phyloP scores from a whole-genome alignment of 345 rosid species.

The Arabis alpina region DNA sequence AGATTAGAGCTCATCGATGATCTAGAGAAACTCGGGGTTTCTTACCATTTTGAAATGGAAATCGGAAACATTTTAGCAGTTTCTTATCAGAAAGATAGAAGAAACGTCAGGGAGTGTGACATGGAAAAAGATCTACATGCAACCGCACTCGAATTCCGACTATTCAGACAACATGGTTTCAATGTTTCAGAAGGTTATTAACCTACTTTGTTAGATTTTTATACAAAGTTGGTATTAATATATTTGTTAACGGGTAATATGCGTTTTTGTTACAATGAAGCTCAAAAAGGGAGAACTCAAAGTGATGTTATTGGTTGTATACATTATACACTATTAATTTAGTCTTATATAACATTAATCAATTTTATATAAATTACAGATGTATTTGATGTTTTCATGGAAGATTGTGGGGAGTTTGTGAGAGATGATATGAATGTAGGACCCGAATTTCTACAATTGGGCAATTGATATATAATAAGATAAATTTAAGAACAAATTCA shows the following conservation, averaged over 20 bases:
- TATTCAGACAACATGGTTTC: slow-evolving; percentile 46
- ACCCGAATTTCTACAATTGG: no score
- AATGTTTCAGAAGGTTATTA: slow-evolving; percentile 38
- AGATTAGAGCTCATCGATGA: slow-evolving; percentile 32
- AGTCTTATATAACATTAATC: background rate
- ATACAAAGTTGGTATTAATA: no score
- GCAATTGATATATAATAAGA: no score
- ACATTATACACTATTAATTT: no score
- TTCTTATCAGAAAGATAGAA: slow-evolving; percentile 7
- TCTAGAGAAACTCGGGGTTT: slow-evolving; percentile 44
- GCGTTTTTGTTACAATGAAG: no score
- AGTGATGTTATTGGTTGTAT: no score
- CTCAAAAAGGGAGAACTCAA: no score
- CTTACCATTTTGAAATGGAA: slow-evolving; percentile 55
- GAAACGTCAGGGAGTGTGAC: background rate
- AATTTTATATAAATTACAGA: slow-evolving; percentile 25
- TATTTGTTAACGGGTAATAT: no score
- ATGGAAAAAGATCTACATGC: slow-evolving; percentile 28
- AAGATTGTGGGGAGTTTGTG: slow-evolving; percentile 27
- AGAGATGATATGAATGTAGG: slow-evolving; percentile 28
- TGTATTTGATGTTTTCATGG: slow-evolving; percentile 39
- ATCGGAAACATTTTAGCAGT: slow-evolving; percentile 29
- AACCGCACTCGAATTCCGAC: slow-evolving; percentile 44
- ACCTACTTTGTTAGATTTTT: no score
- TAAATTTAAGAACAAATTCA: no score